Conservation (phyloP, 2,329 filamentous ascomycete species). For the Pseudogymnoascus sp. region DNA sequence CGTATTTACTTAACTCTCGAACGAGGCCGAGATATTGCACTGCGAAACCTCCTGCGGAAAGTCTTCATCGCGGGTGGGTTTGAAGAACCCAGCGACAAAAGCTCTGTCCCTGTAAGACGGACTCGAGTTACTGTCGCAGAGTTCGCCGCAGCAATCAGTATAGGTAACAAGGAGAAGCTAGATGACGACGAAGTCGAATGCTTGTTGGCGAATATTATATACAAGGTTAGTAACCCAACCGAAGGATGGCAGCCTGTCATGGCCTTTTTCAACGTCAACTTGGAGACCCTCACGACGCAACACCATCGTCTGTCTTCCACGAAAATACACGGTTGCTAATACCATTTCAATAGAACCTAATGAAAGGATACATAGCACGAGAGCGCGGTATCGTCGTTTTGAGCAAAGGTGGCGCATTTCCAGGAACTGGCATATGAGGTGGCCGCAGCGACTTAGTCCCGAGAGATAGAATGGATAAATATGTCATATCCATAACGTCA, state of each 20-base stretch:
- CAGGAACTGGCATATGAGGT: slow-evolving; percentile 66
- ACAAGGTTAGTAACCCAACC: slow-evolving; percentile 61
- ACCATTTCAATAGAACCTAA: slow-evolving; percentile 34
- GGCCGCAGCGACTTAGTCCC: neutral
- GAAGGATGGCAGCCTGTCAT: neutral
- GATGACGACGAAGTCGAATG: slow-evolving; percentile 95
- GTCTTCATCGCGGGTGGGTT: slow-evolving; percentile 82
- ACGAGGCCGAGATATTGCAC: slow-evolving; percentile 79
- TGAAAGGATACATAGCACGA: slow-evolving; percentile 97
- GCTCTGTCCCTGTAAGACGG: slow-evolving; percentile 53
- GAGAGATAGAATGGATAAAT: neutral
- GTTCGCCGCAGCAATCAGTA: slow-evolving; percentile 74
- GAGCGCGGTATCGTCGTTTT: slow-evolving; percentile 85
- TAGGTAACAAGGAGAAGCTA: slow-evolving; percentile 59
- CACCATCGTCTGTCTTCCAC: neutral
- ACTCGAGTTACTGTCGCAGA: slow-evolving; percentile 77
- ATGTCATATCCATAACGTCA: neutral
- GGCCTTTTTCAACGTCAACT: neutral
- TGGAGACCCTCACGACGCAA: neutral
- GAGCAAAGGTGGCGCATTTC: slow-evolving; percentile 88
- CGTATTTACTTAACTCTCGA: slow-evolving; percentile 94
- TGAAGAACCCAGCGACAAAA: slow-evolving; percentile 65
- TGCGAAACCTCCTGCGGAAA: slow-evolving; percentile 86
- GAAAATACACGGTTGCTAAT: slow-evolving; percentile 25
- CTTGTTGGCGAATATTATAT: slow-evolving; percentile 90